phyloP scores from a whole-genome alignment of 306 rosid species.

The Cicer arietinum region DNA sequence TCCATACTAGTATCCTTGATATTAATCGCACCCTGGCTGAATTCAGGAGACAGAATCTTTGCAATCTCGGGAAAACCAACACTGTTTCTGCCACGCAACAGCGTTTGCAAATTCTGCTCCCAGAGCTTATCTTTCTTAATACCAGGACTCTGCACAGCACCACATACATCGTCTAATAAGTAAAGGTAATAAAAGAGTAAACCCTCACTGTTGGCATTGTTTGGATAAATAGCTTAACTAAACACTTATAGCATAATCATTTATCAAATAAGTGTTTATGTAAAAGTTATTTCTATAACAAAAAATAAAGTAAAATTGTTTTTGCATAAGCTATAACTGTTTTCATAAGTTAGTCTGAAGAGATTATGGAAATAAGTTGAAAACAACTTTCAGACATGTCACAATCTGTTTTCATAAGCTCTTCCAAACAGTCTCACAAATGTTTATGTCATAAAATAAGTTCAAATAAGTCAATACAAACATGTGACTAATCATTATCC shows the following conservation, averaged over 20 bases:
- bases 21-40: constrained; percentile 52
- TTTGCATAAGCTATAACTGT: neutral
- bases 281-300: neutral
- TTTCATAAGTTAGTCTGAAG: neutral
- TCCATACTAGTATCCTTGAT: constrained; percentile 46
- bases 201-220: neutral
- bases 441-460: neutral
- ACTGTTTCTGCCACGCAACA: constrained; percentile 59
- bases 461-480: neutral
- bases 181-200: neutral
- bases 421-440: neutral
- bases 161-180: constrained; percentile 26
- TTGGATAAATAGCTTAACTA: neutral
- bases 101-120: constrained; percentile 66
- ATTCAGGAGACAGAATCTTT: constrained; percentile 62
- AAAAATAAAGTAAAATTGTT: neutral
- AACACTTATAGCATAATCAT: neutral
- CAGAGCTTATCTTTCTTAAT: constrained; percentile 61
- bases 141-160: constrained; percentile 67
- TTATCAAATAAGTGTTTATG: neutral
- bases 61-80: constrained; percentile 64
- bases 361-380: neutral
- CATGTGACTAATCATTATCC: too few relatives aligned
- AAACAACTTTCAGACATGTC: neutral
- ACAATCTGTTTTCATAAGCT: neutral